Evolutionary conservation across 2,329 filamentous ascomycete genomes (phyloP).

Genomic region (Harringtonia lauricola): DNA sequence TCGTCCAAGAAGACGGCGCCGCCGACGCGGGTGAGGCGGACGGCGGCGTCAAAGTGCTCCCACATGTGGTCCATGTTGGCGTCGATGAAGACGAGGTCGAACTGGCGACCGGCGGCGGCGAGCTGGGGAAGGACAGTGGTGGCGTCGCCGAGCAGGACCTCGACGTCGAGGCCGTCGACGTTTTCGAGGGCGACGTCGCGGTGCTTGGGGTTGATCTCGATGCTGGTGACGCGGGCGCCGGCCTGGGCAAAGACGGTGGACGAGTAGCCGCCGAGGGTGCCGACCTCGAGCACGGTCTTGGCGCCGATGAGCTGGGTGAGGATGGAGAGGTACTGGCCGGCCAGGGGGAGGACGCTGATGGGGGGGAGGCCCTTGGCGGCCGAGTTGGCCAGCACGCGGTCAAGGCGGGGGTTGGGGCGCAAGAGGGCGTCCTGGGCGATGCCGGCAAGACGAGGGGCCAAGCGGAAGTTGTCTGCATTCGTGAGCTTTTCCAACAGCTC

Average conservation of each 20-base stretch:
- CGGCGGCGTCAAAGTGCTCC: constrained; percentile 34
- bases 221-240: constrained; percentile 32
- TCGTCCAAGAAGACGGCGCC: constrained; percentile 22
- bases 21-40: constrained; percentile 26
- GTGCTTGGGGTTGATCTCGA: constrained; percentile 36
- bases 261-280: constrained; percentile 42
- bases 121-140: constrained; percentile 27
- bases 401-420: constrained; percentile 15
- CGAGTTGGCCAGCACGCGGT: constrained; percentile 21
- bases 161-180: constrained; percentile 28
- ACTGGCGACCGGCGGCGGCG: constrained; percentile 27
- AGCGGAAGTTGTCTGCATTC: not conserved
- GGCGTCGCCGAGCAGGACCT: constrained; percentile 32
- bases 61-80: constrained; percentile 38
- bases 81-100: constrained; percentile 42
- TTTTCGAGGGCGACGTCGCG: constrained; percentile 35
- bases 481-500: not conserved
- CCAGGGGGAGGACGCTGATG: constrained; percentile 23
- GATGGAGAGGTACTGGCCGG: constrained; percentile 27
- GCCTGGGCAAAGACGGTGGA: constrained; percentile 38
- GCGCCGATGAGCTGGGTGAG: constrained; percentile 24
- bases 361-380: constrained; percentile 21
- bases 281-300: constrained; percentile 37
- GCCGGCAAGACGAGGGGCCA: constrained; percentile 4
- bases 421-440: constrained; percentile 10